Conservation (phyloP, 441 rosid species). For the Gossypium davidsonii region DNA sequence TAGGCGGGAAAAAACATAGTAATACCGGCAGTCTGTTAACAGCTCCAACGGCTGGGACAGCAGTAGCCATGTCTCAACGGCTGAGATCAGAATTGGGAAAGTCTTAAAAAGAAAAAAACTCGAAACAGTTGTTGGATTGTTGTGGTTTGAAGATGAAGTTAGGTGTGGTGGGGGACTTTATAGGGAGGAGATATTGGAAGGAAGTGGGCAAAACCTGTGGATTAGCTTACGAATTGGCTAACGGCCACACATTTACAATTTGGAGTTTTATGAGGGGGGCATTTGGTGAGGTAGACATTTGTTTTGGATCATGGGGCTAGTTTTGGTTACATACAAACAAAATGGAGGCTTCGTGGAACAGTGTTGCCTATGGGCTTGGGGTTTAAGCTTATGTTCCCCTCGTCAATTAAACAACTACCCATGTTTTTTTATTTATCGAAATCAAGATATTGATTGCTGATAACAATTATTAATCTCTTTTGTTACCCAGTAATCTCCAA, state of each 20-base stretch:
- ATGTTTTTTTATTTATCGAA: no score
- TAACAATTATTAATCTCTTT: no score
- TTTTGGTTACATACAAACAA: constrained; percentile 7
- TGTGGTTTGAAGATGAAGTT: not conserved
- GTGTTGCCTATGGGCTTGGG: not conserved
- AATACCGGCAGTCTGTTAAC: constrained; percentile 20
- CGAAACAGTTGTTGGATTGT: constrained; percentile 7
- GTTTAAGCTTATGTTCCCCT: no score
- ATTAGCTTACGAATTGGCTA: constrained; percentile 15
- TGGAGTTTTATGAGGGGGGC: constrained; percentile 17
- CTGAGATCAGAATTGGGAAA: not conserved
- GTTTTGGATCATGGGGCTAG: not conserved
- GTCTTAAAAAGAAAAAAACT: not conserved
- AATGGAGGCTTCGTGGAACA: constrained; percentile 25
- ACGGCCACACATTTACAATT: constrained; percentile 17
- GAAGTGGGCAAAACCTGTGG: not conserved
- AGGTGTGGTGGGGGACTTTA: not conserved
- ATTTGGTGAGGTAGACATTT: constrained; percentile 17
- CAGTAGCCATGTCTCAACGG: constrained; percentile 34
- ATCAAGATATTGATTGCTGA: no score
- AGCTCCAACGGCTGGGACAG: constrained; percentile 30
- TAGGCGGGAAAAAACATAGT: constrained; percentile 17
- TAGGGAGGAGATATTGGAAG: not conserved
- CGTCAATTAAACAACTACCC: no score
- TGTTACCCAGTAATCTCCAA: no score